Conservation (phyloP, 2,329 filamentous ascomycete species). For the Ophiostoma angusticollis region DNA sequence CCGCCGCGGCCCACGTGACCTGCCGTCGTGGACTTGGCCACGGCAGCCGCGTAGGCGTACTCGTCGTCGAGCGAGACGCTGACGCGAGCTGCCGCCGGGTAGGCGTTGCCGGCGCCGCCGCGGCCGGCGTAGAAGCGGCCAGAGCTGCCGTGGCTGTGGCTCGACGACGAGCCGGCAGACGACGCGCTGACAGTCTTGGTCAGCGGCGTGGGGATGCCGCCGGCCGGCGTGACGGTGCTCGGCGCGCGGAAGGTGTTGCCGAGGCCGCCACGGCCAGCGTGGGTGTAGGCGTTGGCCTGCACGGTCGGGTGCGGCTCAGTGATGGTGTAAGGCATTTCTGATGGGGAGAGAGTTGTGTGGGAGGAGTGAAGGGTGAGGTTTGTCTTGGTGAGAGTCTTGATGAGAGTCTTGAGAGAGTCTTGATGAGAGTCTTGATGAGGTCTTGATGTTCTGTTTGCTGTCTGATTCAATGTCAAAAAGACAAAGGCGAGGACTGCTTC, state of each 20-base stretch:
- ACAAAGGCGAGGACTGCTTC: background rate
- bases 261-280: conserved; percentile 42
- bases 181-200: too few relatives aligned
- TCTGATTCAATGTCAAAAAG: too few relatives aligned
- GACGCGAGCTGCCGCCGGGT: conserved; percentile 36
- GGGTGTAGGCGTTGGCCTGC: conserved; percentile 32
- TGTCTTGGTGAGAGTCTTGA: background rate
- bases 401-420: background rate
- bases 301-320: conserved; percentile 37
- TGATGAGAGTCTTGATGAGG: background rate
- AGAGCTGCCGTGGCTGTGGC: conserved; percentile 26
- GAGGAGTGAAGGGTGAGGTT: background rate
- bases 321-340: conserved; percentile 31
- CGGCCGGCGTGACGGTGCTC: conserved; percentile 29
- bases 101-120: conserved; percentile 55
- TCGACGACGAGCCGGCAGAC: conserved; percentile 27
- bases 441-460: background rate
- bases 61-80: conserved; percentile 57
- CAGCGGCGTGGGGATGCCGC: conserved; percentile 38
- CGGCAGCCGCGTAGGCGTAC: conserved; percentile 40
- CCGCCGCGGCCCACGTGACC: conserved; percentile 53
- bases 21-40: conserved; percentile 36
- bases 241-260: conserved; percentile 41
- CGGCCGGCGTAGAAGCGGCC: conserved; percentile 52
- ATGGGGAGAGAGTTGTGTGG: background rate